Percentiles rank a stretch among this genome's conserved stretches.
Conservation (phyloP, 768 basidiomycete genomes). For the Agaricus blazei region DNA sequence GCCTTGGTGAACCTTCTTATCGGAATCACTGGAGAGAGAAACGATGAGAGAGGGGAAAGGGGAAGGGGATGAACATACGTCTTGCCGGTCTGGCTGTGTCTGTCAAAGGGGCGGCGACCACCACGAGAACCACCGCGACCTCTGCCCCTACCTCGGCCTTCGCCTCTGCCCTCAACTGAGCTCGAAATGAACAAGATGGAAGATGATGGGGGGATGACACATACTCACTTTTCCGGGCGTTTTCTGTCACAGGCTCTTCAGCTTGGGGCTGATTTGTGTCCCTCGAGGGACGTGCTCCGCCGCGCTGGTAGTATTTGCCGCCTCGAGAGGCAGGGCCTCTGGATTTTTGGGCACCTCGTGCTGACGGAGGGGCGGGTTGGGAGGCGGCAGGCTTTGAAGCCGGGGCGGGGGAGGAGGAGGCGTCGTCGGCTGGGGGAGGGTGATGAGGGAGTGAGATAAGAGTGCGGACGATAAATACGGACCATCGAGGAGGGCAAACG, state of each 20-base stretch:
- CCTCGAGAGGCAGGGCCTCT: constrained; percentile 60
- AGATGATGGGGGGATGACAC: constrained; percentile 1
- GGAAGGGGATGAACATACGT: constrained; percentile 42
- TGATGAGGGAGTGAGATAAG: constrained; percentile 12
- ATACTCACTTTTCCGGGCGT: constrained; percentile 32
- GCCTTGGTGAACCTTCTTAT: constrained; percentile 90
- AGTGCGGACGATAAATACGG: constrained; percentile 20
- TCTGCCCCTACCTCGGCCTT: constrained; percentile 46
- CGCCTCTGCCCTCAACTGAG: constrained; percentile 23
- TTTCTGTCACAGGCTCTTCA: constrained; percentile 24
- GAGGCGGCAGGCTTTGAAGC: constrained; percentile 16
- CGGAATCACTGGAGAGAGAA: constrained; percentile 65
- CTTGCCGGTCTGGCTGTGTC: constrained; percentile 82
- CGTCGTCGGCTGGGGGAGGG: constrained; percentile 35
- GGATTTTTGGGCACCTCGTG: constrained; percentile 39
- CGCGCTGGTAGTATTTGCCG: constrained; percentile 63
- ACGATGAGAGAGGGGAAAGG: constrained; percentile 11
- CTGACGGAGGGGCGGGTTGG: constrained; percentile 20
- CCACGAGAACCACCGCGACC: constrained; percentile 49
- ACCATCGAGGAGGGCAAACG: constrained; percentile 82
- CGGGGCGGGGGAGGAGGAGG: constrained; percentile 34
- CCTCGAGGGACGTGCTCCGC: constrained; percentile 36
- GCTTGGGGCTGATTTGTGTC: constrained; percentile 22
- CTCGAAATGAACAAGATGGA: neutral
- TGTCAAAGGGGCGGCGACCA: constrained; percentile 78